These are phyloP conservation scores for Leishmania guyanensis DNA, from an alignment of 208 protist species.

Conservation along the genomic window DNA sequence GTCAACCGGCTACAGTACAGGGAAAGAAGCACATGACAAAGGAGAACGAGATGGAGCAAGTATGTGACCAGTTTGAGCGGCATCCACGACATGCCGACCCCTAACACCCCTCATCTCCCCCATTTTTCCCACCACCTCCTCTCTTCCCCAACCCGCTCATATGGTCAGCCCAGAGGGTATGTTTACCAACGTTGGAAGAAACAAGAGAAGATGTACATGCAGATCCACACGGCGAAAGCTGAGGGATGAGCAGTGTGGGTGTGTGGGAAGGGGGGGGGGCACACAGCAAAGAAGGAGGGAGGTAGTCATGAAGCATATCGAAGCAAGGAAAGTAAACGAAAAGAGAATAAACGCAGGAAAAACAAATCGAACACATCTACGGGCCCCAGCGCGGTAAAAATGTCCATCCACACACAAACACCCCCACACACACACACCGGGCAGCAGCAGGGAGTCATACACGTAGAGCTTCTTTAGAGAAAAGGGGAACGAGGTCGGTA, in stretches of 20 bases:
- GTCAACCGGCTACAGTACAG: not conserved
- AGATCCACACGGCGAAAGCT: not conserved
- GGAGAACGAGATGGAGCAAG: not conserved
- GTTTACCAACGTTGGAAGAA: not conserved
- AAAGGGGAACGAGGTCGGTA: not conserved
- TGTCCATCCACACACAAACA: not conserved
- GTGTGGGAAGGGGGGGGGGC: not conserved
- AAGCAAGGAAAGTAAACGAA: slow-evolving; percentile 2
- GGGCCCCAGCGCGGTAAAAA: not conserved
- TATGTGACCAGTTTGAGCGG: not conserved
- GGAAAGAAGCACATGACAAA: too few species aligned
- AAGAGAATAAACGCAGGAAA: not conserved
- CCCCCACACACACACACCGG: not conserved
- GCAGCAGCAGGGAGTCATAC: not conserved
- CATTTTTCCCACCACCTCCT: not conserved
- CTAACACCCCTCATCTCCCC: not conserved
- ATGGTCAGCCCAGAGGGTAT: not conserved
- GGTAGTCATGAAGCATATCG: too few species aligned
- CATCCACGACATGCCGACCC: not conserved
- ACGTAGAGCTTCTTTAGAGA: not conserved
- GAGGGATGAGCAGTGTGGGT: not conserved
- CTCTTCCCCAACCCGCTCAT: not conserved
- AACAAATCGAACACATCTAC: not conserved
- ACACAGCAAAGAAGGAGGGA: not conserved
- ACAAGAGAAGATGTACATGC: not conserved